These are phyloP conservation scores for Saturnispora zaruensis DNA, from an alignment of 805 yeast genomes.

Conservation along the genomic window DNA sequence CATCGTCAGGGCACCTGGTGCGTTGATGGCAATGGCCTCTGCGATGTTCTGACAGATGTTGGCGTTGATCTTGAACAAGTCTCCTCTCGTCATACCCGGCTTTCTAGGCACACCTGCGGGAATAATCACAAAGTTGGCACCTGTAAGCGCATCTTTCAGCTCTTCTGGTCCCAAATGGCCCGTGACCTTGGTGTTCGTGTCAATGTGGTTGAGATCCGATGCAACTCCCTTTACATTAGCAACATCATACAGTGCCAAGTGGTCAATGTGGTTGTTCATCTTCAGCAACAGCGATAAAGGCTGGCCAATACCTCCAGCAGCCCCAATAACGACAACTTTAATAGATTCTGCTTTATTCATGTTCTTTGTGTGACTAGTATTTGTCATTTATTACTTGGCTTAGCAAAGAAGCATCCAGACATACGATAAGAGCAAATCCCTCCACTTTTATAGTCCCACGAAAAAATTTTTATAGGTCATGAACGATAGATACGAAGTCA, in stretches of 20 bases:
- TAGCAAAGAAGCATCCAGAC: no score
- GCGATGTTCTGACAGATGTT: slow-evolving; percentile 69
- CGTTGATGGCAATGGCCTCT: slow-evolving; percentile 59
- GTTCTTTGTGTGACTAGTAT: neutral
- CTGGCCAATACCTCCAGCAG: slow-evolving; percentile 72
- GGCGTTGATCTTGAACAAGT: slow-evolving; percentile 50
- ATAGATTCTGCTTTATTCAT: neutral
- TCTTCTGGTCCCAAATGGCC: slow-evolving; percentile 28
- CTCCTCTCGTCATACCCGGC: slow-evolving; percentile 61
- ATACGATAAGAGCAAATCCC: neutral
- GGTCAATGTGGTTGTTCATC: slow-evolving; percentile 36
- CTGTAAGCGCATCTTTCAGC: slow-evolving; percentile 35
- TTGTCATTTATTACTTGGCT: neutral
- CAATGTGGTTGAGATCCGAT: slow-evolving; percentile 46
- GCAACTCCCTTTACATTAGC: slow-evolving; percentile 51
- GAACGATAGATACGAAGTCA: neutral
- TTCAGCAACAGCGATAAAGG: slow-evolving; percentile 45
- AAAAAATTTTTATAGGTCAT: neutral
- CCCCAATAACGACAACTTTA: slow-evolving; percentile 78
- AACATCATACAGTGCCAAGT: slow-evolving; percentile 44
- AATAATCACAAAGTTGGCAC: slow-evolving; percentile 41
- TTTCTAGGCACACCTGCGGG: slow-evolving; percentile 60
- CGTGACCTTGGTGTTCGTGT: slow-evolving; percentile 38
- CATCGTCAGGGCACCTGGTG: slow-evolving; percentile 70
- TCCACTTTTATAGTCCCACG: neutral